Conservation (phyloP, 2,329 filamentous ascomycete genomes). For the Bipolaris cookei region DNA sequence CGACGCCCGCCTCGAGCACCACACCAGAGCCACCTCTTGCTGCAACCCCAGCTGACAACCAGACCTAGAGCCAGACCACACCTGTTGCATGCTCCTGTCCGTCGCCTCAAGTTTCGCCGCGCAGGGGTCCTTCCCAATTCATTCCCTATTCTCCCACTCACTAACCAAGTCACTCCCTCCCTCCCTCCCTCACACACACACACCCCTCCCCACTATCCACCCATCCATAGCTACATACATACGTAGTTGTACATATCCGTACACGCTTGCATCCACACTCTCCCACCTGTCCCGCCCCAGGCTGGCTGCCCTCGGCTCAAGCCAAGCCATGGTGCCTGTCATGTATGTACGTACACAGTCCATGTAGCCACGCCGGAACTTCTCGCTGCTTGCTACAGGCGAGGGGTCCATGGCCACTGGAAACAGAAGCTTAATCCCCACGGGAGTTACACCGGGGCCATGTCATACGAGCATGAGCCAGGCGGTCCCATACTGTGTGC, state of each 20-base stretch:
- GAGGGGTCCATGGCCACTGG: constrained; percentile 33
- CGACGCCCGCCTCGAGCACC: constrained; percentile 21
- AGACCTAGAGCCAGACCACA: constrained; percentile 11
- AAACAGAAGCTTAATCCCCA: constrained; percentile 42
- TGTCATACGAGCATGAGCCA: constrained; percentile 49
- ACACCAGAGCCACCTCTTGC: constrained; percentile 18
- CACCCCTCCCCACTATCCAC: background rate
- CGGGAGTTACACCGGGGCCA: constrained; percentile 50
- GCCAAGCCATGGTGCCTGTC: background rate
- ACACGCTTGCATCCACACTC: background rate
- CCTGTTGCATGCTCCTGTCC: constrained; percentile 4
- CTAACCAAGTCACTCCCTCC: background rate
- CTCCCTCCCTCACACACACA: background rate
- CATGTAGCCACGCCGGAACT: background rate
- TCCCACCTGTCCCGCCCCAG: background rate
- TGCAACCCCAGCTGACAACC: constrained; percentile 16
- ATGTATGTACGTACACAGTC: background rate
- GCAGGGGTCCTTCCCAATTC: constrained; percentile 3
- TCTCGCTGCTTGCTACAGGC: constrained; percentile 22
- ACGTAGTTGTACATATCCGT: background rate
- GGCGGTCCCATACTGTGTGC: constrained; percentile 39
- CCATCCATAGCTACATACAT: background rate
- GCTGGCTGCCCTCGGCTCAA: background rate
- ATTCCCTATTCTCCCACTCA: background rate
- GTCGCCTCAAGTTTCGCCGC: constrained; percentile 14